phyloP scores from a whole-genome alignment of 2,329 filamentous ascomycete genomes.

The Fusarium haematococcum region DNA sequence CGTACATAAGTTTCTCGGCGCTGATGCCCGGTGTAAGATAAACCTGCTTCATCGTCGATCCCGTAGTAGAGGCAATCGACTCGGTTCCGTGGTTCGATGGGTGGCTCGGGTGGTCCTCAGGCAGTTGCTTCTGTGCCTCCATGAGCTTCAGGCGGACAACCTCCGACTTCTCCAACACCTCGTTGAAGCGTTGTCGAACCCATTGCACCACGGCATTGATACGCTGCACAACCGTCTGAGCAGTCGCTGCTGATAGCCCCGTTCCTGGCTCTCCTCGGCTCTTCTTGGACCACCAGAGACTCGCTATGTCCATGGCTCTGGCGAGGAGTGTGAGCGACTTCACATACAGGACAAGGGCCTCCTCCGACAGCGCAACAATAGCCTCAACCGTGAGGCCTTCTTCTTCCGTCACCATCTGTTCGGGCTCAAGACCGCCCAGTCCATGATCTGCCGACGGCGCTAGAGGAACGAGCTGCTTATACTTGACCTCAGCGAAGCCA shows the following conservation, averaged over 20 bases:
- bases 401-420: conserved; percentile 68
- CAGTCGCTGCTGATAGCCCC: conserved; percentile 53
- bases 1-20: conserved; percentile 98
- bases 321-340: conserved; percentile 91
- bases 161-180: conserved; percentile 95
- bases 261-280: conserved; percentile 70
- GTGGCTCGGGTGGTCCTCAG: conserved; percentile 86
- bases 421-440: conserved; percentile 70
- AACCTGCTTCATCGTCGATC: conserved; percentile 81
- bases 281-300: conserved; percentile 88
- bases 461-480: conserved; percentile 93
- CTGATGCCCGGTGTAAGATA: conserved; percentile 89
- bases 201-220: conserved; percentile 97
- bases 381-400: conserved; percentile 88
- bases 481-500: conserved; percentile 98
- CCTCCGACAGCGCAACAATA: conserved; percentile 87
- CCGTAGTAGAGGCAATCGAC: conserved; percentile 66
- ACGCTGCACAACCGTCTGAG: conserved; percentile 70
- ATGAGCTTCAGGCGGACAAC: conserved; percentile 89
- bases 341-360: conserved; percentile 94
- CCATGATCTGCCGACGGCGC: conserved; percentile 82
- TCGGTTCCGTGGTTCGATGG: conserved; percentile 79
- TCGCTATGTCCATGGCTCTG: conserved; percentile 95
- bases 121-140: conserved; percentile 86
- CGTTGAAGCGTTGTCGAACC: conserved; percentile 94